phyloP scores from a whole-genome alignment of 2,329 filamentous ascomycete genomes.

The Fonsecaea monophora region DNA sequence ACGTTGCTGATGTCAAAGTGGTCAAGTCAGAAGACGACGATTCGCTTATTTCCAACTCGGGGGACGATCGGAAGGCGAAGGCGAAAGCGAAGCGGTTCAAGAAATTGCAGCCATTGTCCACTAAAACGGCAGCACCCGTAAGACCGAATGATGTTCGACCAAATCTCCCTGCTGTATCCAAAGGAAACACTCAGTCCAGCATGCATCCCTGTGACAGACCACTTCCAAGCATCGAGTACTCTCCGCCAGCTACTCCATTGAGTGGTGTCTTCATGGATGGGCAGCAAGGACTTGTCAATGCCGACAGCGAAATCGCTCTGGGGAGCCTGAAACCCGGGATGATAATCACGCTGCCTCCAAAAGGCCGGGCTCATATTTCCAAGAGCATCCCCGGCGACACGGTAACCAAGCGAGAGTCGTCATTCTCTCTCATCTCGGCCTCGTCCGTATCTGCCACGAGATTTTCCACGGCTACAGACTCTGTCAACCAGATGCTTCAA shows the following conservation, averaged over 20 bases:
- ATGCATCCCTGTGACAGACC: conserved; percentile 17
- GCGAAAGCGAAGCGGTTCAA: conserved; percentile 11
- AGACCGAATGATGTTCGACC: not conserved
- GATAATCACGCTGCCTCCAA: conserved; percentile 6
- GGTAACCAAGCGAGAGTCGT: not conserved
- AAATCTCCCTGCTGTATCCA: not conserved
- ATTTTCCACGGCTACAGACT: not conserved
- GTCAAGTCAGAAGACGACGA: conserved; percentile 21
- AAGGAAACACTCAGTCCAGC: conserved; percentile 11
- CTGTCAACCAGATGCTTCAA: conserved; percentile 20
- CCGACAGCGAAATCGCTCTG: conserved; percentile 15
- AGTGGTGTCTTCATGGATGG: not conserved
- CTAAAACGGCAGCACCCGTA: not conserved
- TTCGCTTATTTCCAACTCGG: not conserved
- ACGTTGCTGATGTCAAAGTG: not conserved
- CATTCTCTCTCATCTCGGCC: not conserved
- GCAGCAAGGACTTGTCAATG: not conserved
- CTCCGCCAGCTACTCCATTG: conserved; percentile 12
- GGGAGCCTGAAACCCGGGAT: conserved; percentile 12
- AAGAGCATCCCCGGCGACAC: not conserved
- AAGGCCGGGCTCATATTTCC: not conserved
- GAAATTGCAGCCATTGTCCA: not conserved
- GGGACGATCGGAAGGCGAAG: not conserved
- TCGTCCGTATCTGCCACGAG: not conserved
- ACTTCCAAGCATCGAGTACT: conserved; percentile 28